phyloP scores from a whole-genome alignment of 192 early-diverging fungal genomes.

The Chytriomyces confervae region DNA sequence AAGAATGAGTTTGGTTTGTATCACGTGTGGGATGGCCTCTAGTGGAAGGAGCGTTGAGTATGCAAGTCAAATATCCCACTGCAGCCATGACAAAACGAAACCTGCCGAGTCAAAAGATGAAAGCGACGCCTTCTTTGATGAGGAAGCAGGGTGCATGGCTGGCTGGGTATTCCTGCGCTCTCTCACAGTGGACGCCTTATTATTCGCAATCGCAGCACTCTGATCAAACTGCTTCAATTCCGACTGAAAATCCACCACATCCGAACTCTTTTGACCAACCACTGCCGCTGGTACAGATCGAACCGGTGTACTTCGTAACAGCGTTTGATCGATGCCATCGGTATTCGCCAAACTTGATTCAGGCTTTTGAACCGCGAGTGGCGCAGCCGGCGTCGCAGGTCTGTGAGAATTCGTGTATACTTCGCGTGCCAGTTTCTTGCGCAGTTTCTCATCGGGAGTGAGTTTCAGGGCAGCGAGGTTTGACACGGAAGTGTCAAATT shows the following conservation, averaged over 20 bases:
- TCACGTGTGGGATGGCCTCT: neutral
- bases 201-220: too few species aligned
- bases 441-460: neutral
- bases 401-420: neutral
- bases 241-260: too few species aligned
- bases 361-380: neutral
- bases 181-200: too few species aligned
- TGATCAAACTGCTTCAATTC: too few species aligned
- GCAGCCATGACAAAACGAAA: too few species aligned
- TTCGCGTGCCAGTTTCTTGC: neutral
- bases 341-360: neutral
- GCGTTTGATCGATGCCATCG: slow-evolving; percentile 8
- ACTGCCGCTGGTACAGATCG: neutral
- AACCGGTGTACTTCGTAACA: neutral
- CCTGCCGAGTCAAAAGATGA: too few species aligned
- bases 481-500: slow-evolving; percentile 5
- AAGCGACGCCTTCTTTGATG: too few species aligned
- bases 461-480: neutral
- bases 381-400: neutral
- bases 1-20: slow-evolving; percentile 6
- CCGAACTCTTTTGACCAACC: neutral
- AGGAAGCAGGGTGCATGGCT: too few species aligned
- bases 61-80: too few species aligned
- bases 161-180: too few species aligned
- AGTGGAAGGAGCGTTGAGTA: neutral